A percentile compares a stretch with the other conserved stretches of the same genome.
phyloP scores from a whole-genome alignment of 78 protist genomes.

The Dictyostelium brefeldianum region DNA sequence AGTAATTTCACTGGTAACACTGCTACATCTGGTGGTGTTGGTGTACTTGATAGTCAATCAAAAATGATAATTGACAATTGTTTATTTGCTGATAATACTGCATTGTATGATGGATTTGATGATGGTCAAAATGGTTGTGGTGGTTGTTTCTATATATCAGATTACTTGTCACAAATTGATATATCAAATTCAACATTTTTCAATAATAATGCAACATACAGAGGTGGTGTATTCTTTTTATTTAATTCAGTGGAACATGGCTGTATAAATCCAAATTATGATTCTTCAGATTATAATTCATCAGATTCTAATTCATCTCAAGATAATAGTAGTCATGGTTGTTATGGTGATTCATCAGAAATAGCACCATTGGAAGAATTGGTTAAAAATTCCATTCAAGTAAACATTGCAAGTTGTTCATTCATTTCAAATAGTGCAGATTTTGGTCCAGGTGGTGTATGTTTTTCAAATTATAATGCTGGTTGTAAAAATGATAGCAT shows the following conservation, averaged over 20 bases:
- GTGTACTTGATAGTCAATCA: background rate
- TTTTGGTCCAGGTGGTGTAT: conserved; percentile 62
- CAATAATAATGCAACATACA: background rate
- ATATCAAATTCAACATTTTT: background rate
- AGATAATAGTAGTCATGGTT: background rate
- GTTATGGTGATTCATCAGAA: background rate
- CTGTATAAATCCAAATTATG: too few relatives aligned
- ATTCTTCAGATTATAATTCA: background rate
- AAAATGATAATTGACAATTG: background rate
- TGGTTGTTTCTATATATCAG: background rate
- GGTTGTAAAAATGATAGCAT: background rate
- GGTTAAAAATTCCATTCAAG: background rate
- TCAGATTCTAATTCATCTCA: background rate
- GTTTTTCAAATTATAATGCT: background rate
- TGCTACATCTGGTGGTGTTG: background rate
- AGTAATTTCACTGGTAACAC: background rate
- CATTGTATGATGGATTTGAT: background rate
- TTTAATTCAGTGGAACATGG: background rate
- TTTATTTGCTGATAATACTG: background rate
- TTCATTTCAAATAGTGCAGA: background rate
- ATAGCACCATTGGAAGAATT: background rate
- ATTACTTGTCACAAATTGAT: background rate
- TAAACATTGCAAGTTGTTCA: background rate
- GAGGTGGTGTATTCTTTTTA: conserved; percentile 17
- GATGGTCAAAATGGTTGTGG: background rate